These are phyloP conservation scores for Yarrowia osloensis DNA, from an alignment of 805 yeast species.

Conservation along the genomic window DNA sequence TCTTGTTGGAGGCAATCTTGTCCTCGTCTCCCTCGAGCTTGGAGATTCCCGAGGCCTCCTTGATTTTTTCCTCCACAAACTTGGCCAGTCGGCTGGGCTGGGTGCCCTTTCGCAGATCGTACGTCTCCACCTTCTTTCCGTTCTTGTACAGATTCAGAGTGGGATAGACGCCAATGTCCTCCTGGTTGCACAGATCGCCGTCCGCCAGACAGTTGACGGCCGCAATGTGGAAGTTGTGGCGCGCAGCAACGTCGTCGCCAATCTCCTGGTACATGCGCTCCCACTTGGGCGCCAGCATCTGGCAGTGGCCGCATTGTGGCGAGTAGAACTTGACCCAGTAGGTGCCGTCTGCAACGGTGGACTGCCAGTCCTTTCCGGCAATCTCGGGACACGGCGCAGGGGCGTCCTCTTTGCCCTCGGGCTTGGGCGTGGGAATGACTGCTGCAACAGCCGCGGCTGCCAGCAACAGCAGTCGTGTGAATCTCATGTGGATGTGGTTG, in stretches of 20 bases:
- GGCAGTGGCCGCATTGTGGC: slow-evolving; percentile 88
- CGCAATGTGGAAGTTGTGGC: slow-evolving; percentile 55
- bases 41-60: slow-evolving; percentile 10
- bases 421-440: slow-evolving; percentile 3
- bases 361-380: slow-evolving; percentile 53
- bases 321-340: slow-evolving; percentile 87
- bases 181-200: slow-evolving; percentile 80
- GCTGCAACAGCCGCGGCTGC: slow-evolving; percentile 20
- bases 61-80: slow-evolving; percentile 26
- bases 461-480: slow-evolving; percentile 8
- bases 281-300: slow-evolving; percentile 80
- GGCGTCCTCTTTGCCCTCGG: neutral
- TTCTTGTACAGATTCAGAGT: slow-evolving; percentile 60
- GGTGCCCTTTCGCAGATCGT: slow-evolving; percentile 30
- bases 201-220: slow-evolving; percentile 84
- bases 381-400: slow-evolving; percentile 38
- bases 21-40: slow-evolving; percentile 29
- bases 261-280: slow-evolving; percentile 56
- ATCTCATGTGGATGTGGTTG: slow-evolving; percentile 4
- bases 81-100: slow-evolving; percentile 30
- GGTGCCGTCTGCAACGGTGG: slow-evolving; percentile 52
- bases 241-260: slow-evolving; percentile 47
- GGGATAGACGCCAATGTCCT: slow-evolving; percentile 70
- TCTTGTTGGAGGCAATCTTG: slow-evolving; percentile 29
- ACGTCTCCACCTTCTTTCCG: slow-evolving; percentile 39